phyloP scores from a whole-genome alignment of 2,329 filamentous ascomycete species.

The Fusarium sp. region DNA sequence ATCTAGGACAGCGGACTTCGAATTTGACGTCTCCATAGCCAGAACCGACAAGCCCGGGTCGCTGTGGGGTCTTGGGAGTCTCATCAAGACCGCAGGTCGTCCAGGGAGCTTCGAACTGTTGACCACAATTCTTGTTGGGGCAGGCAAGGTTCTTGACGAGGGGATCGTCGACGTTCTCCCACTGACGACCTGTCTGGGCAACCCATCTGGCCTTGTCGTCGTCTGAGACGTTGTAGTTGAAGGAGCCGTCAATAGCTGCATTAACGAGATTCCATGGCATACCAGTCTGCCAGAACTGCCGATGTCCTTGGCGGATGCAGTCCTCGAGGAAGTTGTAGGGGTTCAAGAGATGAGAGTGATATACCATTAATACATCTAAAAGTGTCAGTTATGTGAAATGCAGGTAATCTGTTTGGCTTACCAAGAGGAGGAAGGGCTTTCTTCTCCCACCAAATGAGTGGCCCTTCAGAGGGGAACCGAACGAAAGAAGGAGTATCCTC shows the following conservation, averaged over 20 bases:
- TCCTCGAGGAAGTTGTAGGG: conserved; percentile 63
- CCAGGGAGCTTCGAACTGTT: conserved; percentile 63
- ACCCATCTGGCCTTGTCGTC: conserved; percentile 61
- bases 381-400: background rate
- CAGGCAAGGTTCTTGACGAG: conserved; percentile 62
- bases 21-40: conserved; percentile 75
- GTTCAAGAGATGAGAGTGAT: conserved; percentile 79
- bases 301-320: conserved; percentile 36
- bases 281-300: conserved; percentile 64
- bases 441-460: conserved; percentile 34
- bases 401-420: background rate
- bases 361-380: conserved; percentile 77
- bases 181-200: conserved; percentile 60
- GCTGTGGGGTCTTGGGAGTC: conserved; percentile 18
- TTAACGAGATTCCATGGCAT: conserved; percentile 74
- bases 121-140: conserved; percentile 49
- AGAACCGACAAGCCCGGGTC: conserved; percentile 58
- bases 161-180: conserved; percentile 67
- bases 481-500: conserved; percentile 11
- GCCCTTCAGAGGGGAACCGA: conserved; percentile 1
- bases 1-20: conserved; percentile 62
- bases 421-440: conserved; percentile 42
- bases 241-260: conserved; percentile 65
- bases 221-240: conserved; percentile 64
- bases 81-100: conserved; percentile 58